Conservation (phyloP, 1,284 basidiomycete species). For the Afroboletus lepidellus region DNA sequence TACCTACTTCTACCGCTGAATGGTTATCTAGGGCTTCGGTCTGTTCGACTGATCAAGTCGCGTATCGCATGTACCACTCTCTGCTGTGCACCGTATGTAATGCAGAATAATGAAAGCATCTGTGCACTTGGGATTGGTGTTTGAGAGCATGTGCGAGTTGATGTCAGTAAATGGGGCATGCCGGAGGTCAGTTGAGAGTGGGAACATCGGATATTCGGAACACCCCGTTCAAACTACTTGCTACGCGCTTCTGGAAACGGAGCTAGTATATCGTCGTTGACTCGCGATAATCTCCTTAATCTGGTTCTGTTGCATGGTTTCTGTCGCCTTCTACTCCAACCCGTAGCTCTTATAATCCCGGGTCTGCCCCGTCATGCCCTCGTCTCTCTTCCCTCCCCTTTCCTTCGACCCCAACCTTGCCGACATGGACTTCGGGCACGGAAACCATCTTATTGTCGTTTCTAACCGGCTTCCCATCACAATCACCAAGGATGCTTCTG, state of each 20-base stretch:
- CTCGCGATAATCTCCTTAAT: conserved; percentile 34
- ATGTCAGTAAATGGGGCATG: conserved; percentile 14
- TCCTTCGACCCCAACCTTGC: conserved; percentile 35
- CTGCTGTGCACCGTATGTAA: conserved; percentile 22
- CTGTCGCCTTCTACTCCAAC: conserved; percentile 11
- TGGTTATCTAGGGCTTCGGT: conserved; percentile 64
- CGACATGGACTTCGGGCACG: conserved; percentile 40
- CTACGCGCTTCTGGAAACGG: background rate
- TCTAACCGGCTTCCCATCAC: conserved; percentile 94
- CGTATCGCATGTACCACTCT: conserved; percentile 16
- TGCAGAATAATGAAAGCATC: conserved; percentile 18
- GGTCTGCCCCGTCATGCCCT: conserved; percentile 18
- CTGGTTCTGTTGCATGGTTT: conserved; percentile 28
- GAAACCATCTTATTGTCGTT: conserved; percentile 87
- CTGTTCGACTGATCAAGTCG: conserved; percentile 70
- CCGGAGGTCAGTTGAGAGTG: conserved; percentile 7
- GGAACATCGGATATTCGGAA: conserved; percentile 6
- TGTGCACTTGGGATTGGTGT: conserved; percentile 4
- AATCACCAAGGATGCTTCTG: conserved; percentile 82
- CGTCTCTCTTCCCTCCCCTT: conserved; percentile 29
- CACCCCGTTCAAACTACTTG: background rate
- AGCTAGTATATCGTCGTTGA: background rate
- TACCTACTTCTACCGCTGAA: conserved; percentile 12
- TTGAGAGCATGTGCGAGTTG: background rate
- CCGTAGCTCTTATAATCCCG: conserved; percentile 30